Evolutionary conservation across 2,329 filamentous ascomycete genomes (phyloP).

Genomic region (Ceratocystiopsis brevicomis): DNA sequence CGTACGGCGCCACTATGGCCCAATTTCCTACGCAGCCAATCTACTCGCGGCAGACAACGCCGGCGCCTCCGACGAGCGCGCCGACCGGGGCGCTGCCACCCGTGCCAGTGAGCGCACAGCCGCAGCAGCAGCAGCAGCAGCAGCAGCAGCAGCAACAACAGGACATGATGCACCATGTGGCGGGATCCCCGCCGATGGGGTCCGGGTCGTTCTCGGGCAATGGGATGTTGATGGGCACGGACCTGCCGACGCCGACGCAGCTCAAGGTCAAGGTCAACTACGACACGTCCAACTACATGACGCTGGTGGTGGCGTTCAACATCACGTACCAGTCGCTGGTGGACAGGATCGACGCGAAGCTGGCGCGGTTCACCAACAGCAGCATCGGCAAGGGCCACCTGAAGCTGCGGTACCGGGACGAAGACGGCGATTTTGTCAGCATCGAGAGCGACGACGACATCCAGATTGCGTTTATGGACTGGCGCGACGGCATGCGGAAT

Average conservation of each 20-base stretch:
- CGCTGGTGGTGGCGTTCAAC: conserved; percentile 87
- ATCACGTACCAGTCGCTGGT: conserved; percentile 87
- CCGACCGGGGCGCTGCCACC: background rate
- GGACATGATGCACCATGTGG: conserved; percentile 15
- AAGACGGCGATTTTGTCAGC: conserved; percentile 80
- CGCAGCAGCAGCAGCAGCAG: too few relatives aligned
- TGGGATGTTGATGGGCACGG: conserved; percentile 3
- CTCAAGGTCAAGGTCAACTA: conserved; percentile 93
- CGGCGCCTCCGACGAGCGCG: conserved; percentile 18
- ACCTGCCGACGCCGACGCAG: conserved; percentile 47
- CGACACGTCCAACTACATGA: conserved; percentile 70
- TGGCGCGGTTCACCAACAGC: conserved; percentile 67
- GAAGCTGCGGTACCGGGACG: conserved; percentile 76
- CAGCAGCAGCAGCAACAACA: conserved; percentile 4
- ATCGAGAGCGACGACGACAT: conserved; percentile 95
- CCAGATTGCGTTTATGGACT: conserved; percentile 85
- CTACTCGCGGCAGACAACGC: conserved; percentile 28
- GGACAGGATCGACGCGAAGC: conserved; percentile 89
- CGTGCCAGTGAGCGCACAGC: too few relatives aligned
- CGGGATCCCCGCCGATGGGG: conserved; percentile 16
- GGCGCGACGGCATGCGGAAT: conserved; percentile 51
- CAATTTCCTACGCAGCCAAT: conserved; percentile 38
- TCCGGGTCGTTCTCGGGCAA: too few relatives aligned
- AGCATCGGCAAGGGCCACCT: conserved; percentile 68
- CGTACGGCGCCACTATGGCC: conserved; percentile 31